phyloP scores from a whole-genome alignment of 768 basidiomycete species.

The Pisolithus sp. region DNA sequence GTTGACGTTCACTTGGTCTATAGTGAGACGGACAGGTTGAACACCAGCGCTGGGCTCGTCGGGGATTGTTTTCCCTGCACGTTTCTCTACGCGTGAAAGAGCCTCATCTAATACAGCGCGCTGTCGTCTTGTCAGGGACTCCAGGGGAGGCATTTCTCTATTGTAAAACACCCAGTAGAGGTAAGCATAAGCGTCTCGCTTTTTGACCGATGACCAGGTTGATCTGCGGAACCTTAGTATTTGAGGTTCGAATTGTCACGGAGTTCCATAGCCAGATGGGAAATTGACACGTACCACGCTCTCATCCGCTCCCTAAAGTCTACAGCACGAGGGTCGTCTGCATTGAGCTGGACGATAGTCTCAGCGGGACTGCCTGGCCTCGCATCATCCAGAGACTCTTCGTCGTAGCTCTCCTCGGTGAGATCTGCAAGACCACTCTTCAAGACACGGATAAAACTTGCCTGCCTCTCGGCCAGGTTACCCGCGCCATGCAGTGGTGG shows the following conservation, averaged over 20 bases:
- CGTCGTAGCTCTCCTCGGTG: conserved; percentile 46
- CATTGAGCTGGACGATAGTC: conserved; percentile 47
- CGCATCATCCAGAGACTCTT: conserved; percentile 42
- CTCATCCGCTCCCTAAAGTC: conserved; percentile 66
- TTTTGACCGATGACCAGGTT: conserved; percentile 66
- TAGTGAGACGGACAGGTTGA: conserved; percentile 59
- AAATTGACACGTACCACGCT: conserved; percentile 36
- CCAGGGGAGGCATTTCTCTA: conserved; percentile 47
- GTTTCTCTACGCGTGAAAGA: conserved; percentile 59
- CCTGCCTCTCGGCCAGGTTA: conserved; percentile 50
- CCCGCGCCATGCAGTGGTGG: conserved; percentile 39
- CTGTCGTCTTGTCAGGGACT: conserved; percentile 41
- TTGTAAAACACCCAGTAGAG: conserved; percentile 83
- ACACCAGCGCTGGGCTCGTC: conserved; percentile 50
- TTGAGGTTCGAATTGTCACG: neutral
- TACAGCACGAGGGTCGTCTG: conserved; percentile 61
- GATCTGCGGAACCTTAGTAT: conserved; percentile 58
- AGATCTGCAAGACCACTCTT: conserved; percentile 58
- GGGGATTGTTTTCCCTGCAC: conserved; percentile 59
- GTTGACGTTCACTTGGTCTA: conserved; percentile 68
- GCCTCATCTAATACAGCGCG: conserved; percentile 51
- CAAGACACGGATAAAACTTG: conserved; percentile 55
- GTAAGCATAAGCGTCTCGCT: conserved; percentile 63
- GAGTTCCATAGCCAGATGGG: neutral
- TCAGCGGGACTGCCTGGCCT: conserved; percentile 61